A percentile compares a stretch with the other conserved stretches of the same genome.
Evolutionary conservation across 1,284 basidiomycete genomes (phyloP).

Genomic region (Paramarasmius palmivorus): DNA sequence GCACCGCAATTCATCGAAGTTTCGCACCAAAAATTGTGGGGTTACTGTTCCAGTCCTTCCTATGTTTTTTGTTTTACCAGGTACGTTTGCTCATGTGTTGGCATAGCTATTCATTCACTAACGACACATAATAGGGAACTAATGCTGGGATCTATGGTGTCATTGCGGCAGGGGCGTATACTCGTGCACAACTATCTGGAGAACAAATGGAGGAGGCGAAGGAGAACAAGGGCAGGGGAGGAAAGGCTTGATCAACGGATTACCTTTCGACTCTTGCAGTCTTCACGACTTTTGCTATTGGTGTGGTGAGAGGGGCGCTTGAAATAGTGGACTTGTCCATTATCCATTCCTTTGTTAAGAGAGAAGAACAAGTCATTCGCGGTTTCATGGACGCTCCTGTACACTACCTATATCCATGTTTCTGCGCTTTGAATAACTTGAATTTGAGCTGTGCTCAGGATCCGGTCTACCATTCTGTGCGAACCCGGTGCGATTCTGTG

Average conservation of each 20-base stretch:
- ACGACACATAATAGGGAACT: conserved; percentile 54
- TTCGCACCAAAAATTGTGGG: conserved; percentile 63
- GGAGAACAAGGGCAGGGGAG: conserved; percentile 58
- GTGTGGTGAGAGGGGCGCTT: conserved; percentile 17
- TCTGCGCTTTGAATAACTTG: too few relatives aligned
- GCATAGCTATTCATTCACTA: conserved; percentile 2
- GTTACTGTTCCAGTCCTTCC: conserved; percentile 62
- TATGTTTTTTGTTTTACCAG: conserved; percentile 79
- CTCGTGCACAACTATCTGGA: conserved; percentile 59
- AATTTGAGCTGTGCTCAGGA: too few relatives aligned
- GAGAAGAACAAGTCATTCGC: neutral
- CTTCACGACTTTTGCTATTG: conserved; percentile 9
- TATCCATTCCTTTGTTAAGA: conserved; percentile 22
- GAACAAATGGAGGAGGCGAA: conserved; percentile 69
- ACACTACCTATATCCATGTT: too few relatives aligned
- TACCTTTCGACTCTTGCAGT: conserved; percentile 12
- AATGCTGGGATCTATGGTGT: conserved; percentile 74
- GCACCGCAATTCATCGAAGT: conserved; percentile 61
- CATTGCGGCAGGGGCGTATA: conserved; percentile 66
- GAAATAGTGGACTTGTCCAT: conserved; percentile 26
- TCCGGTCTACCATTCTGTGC: too few relatives aligned
- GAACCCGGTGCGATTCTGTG: too few relatives aligned
- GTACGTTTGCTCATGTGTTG: conserved; percentile 31
- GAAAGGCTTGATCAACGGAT: conserved; percentile 47
- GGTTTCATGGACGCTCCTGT: neutral